Evolutionary conservation across 331 rosid genomes (phyloP), one percentile per base, ranked within the genome.

Genomic region (Pyracantha coccinea): DNA sequence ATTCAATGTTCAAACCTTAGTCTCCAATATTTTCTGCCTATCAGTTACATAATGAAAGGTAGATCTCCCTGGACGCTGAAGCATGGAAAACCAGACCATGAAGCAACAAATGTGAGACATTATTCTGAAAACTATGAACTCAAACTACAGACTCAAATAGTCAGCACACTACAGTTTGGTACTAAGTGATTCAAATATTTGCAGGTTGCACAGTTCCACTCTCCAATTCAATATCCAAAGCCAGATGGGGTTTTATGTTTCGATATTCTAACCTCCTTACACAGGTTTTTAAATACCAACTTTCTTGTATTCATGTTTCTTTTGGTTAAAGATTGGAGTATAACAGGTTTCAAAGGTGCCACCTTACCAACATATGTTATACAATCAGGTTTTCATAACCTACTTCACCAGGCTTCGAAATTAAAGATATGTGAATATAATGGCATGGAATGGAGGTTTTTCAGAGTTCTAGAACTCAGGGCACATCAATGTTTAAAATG

Each of bases 31-130:
- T 77, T 78, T 77, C 15, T 81, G 66, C 67, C 67, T 69, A 3
- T 59, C 89, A 94, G 98, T 83, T 94, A 91, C 59, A 38, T 94
- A 79, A 80, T 90, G 80, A 91, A 87, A 85, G 98, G 98, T 80
- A 94, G 86, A 85, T 80, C 80, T 24, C 88, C 95, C 17, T 63
- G 84, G 41, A 91, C 95, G 8, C 82, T 91, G 86, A 94, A 85
- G 88, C 98, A 94, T 82, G 97, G 97, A 69, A 90, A 85, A 84
- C 95, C 98, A 55, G 98, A 94, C 85, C 96, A 91, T 78, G 83
- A 90, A 81, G 90, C 95, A 68, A 91, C 96, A 79, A 54, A 86
- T 78, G 98, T 94, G 75, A 88, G 98, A 76, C 68, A 67, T 44
- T 70, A 71, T 29, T 82, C 45, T 60, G 67, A 35, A 66, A 73